Conservation (phyloP, 176 grass and related monocot genomes). For the Lolium multiflorum region DNA sequence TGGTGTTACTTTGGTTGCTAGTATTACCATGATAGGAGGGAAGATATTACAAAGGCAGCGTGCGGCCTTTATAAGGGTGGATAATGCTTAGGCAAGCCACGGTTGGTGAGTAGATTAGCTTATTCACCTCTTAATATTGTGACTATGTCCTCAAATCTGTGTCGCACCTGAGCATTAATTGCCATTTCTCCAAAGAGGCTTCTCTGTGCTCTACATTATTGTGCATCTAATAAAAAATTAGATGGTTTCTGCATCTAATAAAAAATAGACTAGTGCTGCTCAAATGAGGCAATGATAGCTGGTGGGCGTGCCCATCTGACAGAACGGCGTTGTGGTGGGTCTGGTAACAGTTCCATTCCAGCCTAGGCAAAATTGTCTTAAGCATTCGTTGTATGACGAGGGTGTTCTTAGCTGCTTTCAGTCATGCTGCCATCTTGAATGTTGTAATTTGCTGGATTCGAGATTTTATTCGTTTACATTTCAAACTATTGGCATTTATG, state of each 20-base stretch:
- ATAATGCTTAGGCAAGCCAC: background rate
- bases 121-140: background rate
- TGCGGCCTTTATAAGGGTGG: background rate
- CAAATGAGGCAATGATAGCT: background rate
- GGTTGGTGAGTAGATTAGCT: background rate
- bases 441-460: background rate
- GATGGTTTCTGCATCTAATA: too few species aligned
- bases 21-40: background rate
- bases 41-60: background rate
- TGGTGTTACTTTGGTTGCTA: background rate
- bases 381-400: background rate
- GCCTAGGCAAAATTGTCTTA: background rate
- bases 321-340: background rate
- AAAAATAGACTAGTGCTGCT: too few species aligned
- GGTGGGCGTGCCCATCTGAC: background rate
- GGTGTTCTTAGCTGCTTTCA: background rate
- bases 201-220: too few species aligned
- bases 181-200: too few species aligned
- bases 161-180: too few species aligned
- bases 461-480: background rate
- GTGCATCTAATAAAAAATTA: too few species aligned
- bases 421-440: background rate
- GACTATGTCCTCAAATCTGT: too few species aligned
- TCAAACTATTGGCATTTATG: background rate
- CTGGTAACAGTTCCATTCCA: background rate